Base-by-base conservation (phyloP, 1,284 basidiomycete species). In the Fomitopsis schrenkii region DNA sequence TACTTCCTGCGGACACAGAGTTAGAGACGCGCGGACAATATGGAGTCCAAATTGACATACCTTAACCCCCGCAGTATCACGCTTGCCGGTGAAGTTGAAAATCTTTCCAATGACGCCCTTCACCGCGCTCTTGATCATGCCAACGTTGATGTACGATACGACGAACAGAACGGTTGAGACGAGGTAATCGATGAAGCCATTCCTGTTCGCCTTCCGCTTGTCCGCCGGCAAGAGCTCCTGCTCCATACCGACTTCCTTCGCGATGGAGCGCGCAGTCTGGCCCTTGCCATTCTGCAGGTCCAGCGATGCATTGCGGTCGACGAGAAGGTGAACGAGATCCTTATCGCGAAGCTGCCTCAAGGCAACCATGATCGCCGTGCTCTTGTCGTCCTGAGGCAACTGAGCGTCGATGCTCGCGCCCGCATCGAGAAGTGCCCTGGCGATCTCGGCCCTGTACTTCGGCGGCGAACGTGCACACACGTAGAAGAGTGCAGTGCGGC, bases 291-390 rank as follows among this genome's bases (percentile, higher is more conserved):
- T 61, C 48, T 35, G 5, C 36, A 41, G 3, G 9, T 40, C 30
- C 22, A 42, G 12, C 35, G 55, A 57, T 5, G 60, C 60, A 35
- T 56, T 56, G 15, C 46, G 45, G 15, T 57, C 56, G 12, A 61
- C 46, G 14, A 58, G 59, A 5, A 48, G 35, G 36, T 45, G 59
- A 17, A 61, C 38, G 45, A 61, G 45, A 30, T 61, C 55, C 46
- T 55, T 61, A 45, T 61, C 60, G 12, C 50, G 40, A 46, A 55
- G 17, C 38, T 57, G 33, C 28, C 26, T n/a, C 26, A 61, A 44
- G 28, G 60, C 55, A 46, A 52, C 48, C 56, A 61, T 61, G n/a
- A 61, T 19, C 38, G 60, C 56, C 33, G 60, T 58, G 46, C 22
- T 44, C 14, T 36, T 45, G n/a, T 50, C 60, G 28, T 61, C 60